Conservation (phyloP, 805 yeast genomes). For the Candida peoriensis region DNA sequence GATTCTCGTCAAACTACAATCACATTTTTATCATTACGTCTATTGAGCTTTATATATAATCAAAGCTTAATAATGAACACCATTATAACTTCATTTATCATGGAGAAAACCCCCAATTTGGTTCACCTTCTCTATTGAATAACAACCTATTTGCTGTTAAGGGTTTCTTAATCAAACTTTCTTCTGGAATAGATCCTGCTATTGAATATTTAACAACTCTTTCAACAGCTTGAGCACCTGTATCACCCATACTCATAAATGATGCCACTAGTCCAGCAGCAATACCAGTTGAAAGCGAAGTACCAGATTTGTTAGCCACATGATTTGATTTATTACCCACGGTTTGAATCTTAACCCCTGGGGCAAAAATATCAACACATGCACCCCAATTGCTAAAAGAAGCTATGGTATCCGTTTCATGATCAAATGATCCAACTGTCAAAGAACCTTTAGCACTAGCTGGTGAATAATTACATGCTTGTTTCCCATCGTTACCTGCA, state of each 20-base stretch:
- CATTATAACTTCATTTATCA: too few species aligned
- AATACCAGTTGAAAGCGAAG: slow-evolving; percentile 44
- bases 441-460: slow-evolving; percentile 51
- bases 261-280: slow-evolving; percentile 42
- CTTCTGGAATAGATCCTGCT: slow-evolving; percentile 41
- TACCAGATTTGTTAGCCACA: slow-evolving; percentile 37
- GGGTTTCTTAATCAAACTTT: slow-evolving; percentile 40
- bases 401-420: slow-evolving; percentile 51
- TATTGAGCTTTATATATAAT: too few species aligned
- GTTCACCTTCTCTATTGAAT: slow-evolving; percentile 31
- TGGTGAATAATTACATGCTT: slow-evolving; percentile 44
- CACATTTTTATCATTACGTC: too few species aligned
- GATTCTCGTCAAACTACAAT: too few species aligned
- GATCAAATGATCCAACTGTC: slow-evolving; percentile 87
- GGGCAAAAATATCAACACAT: slow-evolving; percentile 48
- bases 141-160: slow-evolving; percentile 58
- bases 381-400: slow-evolving; percentile 39
- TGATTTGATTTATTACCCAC: slow-evolving; percentile 28
- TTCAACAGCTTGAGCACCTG: slow-evolving; percentile 29
- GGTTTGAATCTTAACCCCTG: slow-evolving; percentile 43
- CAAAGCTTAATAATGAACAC: too few species aligned
- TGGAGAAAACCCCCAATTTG: slow-evolving; percentile 19
- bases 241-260: slow-evolving; percentile 37
- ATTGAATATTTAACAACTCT: slow-evolving; percentile 41
- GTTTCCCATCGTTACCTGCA: slow-evolving; percentile 43